Base-by-base conservation (phyloP, 73 alveolate species). In the Paramecium sonneborni region DNA sequence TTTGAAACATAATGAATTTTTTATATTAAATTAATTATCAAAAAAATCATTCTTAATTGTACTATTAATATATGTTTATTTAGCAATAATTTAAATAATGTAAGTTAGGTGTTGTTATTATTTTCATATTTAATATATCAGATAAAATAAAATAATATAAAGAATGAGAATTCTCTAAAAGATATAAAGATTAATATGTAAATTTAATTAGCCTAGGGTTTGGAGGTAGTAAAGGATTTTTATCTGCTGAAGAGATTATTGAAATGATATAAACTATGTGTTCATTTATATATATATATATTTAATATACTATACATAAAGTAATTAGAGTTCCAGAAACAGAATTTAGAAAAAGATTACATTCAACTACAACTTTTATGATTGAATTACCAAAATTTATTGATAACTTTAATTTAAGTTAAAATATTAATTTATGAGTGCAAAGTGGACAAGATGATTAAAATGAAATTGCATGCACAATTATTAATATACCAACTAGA, bases 381-480 rank as follows among this genome's bases (percentile, higher is more conserved):
- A 94, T 95, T 5, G 97, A 95, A 24, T 62, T 96, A 94, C 99
- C 99, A 8, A 96, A 92, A 39, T 96, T 92, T 20, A 4, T 21
- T 30, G 84, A 62, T 52, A 96, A 92, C 28, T 95, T 94, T 88
- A 28, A 44, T 18, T 76, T 95, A 11, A 95, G 95, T 82, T 95
- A 24, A 95, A 82, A 56, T 90, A 93, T 39, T 97, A 96, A 39
- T 94, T 96, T 6, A 85, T 86, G 94, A 93, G 97, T 62, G 95
- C 99, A 8, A 18, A n/a, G 94, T 23, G 99, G 99, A 8, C 97
- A 98, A 34, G 99, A 98, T 35, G 99, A 98, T 3, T 85, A 96
- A 91, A 97, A 95, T 92, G 99, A 96, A 57, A 92, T 97, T 15
- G 99, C 99, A 24, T 69, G 92, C 52, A 87, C 98, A 58, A 85